These are phyloP conservation scores for Gossypium australe DNA, from an alignment of 345 rosid species.

Conservation along the genomic window DNA sequence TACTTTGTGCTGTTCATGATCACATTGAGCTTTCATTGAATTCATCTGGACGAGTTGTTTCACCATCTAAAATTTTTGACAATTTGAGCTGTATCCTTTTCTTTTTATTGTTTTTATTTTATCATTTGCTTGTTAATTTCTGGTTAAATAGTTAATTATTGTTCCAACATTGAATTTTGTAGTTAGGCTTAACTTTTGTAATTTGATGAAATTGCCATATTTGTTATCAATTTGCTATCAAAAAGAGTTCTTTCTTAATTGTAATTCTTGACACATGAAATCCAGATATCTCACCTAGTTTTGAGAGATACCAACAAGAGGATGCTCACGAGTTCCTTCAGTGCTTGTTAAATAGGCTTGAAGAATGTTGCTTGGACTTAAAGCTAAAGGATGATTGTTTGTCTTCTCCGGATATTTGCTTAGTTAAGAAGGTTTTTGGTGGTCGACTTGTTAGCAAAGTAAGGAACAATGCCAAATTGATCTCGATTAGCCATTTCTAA, in stretches of 20 bases:
- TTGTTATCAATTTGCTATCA: no score
- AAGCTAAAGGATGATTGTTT: background rate
- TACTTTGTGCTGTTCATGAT: conserved; percentile 36
- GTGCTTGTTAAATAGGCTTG: conserved; percentile 54
- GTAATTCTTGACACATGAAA: background rate
- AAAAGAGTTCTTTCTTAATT: background rate
- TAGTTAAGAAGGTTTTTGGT: conserved; percentile 18
- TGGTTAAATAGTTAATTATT: background rate
- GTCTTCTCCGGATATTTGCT: background rate
- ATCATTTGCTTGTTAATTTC: background rate
- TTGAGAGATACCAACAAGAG: conserved; percentile 54
- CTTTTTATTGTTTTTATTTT: no score
- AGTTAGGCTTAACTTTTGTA: background rate
- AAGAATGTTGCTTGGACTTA: conserved; percentile 23
- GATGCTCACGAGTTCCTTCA: conserved; percentile 78
- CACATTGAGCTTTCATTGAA: conserved; percentile 52
- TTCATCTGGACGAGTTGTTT: conserved; percentile 37
- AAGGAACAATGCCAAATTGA: background rate
- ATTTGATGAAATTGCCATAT: no score
- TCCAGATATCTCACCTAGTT: conserved; percentile 27
- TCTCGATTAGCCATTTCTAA: background rate
- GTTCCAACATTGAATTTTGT: background rate
- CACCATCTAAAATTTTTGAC: conserved; percentile 43
- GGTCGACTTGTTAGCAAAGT: conserved; percentile 18
- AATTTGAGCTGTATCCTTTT: conserved; percentile 22